Base-by-base conservation (phyloP, 495 filamentous ascomycete genomes). In the Echria macrotheca region DNA sequence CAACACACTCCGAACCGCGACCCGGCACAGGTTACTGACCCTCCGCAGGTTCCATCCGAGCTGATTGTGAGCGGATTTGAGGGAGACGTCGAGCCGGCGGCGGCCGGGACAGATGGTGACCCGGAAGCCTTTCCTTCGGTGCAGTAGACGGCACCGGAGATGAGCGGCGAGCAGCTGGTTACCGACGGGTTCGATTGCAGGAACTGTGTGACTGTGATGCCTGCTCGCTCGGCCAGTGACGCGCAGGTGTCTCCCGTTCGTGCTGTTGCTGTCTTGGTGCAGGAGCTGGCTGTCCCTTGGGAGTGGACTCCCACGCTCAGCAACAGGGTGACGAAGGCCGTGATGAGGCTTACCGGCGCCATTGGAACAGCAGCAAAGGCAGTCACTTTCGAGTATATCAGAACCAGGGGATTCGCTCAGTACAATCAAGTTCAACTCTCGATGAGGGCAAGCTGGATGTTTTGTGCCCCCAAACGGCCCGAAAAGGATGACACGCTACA, bases 1-100 rank as follows among this genome's bases (percentile, higher is more conserved):
- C 66, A 69, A 37, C 66, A 69, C 32, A 48, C 58, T 29, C 66
- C 66, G 45, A 50, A 69, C 11, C 18, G 33, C 7, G 64, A 67
- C 10, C 64, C 66, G 0, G 58, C 36, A 36, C 66, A 69, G 4
- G 66, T 69, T n/a, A 36, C 32, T 5, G 32, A 5, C 35, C 35
- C 35, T 37, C n/a, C 35, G 35, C 35, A 37, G 8, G 35, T 37
- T 9, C 35, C 35, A 9, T 37, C 35, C 3, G 35, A 18, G 14
- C 35, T 37, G 35, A 17, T 18, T 1, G 5, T 3, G 35, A 37
- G 31, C 17, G 31, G 9, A 15, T 15, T 15, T 4, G 31, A 35
- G 31, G 31, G 31, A 35, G 9, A 15, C 31, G n/a, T n/a, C n/a
- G n/a, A n/a, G n/a, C n/a, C n/a, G n/a, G n/a, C n/a, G n/a, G n/a